Base-by-base conservation (phyloP, 257 asterid genomes). In the Phtheirospermum japonicum region DNA sequence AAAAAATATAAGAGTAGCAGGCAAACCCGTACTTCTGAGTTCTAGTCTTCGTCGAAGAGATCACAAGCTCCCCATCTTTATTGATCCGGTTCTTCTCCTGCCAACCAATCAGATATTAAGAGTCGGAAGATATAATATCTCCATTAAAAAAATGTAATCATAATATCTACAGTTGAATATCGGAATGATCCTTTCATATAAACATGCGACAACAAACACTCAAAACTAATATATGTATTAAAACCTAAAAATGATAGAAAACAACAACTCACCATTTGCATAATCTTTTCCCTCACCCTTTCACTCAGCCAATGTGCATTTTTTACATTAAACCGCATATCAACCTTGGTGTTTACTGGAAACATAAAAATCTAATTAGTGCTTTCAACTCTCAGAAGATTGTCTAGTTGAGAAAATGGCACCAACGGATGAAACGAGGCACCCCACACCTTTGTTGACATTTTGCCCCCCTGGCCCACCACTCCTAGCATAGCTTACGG, bases 51-150 rank as follows among this genome's bases (percentile, higher is more conserved):
- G 92, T 82, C 31, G 99, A 93, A 64, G 97, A 81, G 63, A 89
- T 80, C 69, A 93, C 92, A 52, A 93, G 85, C 74, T 87, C 97
- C 69, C 99, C 97, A 53, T 90, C 96, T 77, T 69, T 85, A 69
- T 82, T 93, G 72, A 93, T 93, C 64, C 95, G 82, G 68, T 85
- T 85, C 77, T 87, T 93, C 72, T 89, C 99, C 97, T 93, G 90
- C 50, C 61, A 19, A 48, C 49, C 30, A 61, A 48, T 54, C 26
- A 68, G 45, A 19, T 55, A 42, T 52, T 50, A 40, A 57, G 34
- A 39, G 37, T 60, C 45, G 66, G 14, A 37, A 14, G 37, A 50
- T 28, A 31, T 2, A 2, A 11, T 52, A 23, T 52, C n/a, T 23
- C 36, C 0, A 10, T 52, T 14, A 10, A 11, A 26, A 52, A 9